Percentiles rank a stretch among this genome's conserved stretches.
phyloP scores from a whole-genome alignment of 208 protist species.

The Crithidia bombi region DNA sequence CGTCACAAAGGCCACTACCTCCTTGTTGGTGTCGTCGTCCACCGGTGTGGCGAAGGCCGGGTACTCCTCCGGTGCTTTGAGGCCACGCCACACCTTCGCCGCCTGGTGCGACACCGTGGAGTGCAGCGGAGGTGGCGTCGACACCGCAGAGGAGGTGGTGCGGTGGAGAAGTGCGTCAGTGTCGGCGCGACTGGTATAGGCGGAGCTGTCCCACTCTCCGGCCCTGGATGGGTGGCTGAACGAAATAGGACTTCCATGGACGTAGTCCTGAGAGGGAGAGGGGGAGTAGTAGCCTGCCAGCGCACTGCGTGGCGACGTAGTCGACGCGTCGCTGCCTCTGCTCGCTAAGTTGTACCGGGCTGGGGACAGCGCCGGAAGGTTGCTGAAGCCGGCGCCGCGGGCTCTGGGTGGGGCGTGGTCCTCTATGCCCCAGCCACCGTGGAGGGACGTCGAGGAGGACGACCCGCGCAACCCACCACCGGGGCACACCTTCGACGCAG shows the following conservation, averaged over 20 bases:
- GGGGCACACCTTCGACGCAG: background rate
- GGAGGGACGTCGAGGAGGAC: background rate
- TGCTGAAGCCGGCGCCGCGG: background rate
- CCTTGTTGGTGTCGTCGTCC: conserved; percentile 30
- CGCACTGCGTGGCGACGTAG: background rate
- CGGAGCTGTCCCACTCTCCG: background rate
- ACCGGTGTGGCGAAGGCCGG: conserved; percentile 16
- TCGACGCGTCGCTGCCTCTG: background rate
- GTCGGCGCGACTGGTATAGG: background rate
- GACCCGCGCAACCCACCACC: background rate
- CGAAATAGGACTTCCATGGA: background rate
- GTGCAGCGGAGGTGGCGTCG: background rate
- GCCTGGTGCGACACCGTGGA: background rate
- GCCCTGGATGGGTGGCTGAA: too few relatives aligned
- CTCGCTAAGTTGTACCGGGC: background rate
- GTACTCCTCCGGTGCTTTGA: conserved; percentile 11
- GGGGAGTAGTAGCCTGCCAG: background rate
- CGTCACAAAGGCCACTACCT: conserved; percentile 29
- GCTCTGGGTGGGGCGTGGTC: conserved; percentile 9
- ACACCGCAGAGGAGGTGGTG: background rate
- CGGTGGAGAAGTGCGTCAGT: background rate
- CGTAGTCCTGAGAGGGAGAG: background rate
- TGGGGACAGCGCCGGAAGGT: background rate
- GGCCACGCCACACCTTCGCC: conserved; percentile 7
- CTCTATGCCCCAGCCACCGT: conserved; percentile 6